Conservation (phyloP, 352 stramenopile species). For the Phytopythium cucurbitacearum region DNA sequence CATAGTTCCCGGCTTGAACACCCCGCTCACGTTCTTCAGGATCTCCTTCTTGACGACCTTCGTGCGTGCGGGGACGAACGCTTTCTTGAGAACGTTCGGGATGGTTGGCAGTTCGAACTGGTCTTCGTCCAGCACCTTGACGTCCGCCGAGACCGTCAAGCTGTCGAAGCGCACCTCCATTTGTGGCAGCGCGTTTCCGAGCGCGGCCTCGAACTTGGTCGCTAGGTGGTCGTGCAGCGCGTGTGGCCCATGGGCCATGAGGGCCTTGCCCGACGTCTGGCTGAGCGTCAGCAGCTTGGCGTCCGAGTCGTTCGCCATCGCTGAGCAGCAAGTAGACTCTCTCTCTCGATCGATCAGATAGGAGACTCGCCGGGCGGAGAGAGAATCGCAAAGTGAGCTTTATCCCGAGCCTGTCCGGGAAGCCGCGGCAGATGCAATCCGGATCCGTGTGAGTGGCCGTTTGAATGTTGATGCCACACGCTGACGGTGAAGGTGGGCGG, state of each 20-base stretch:
- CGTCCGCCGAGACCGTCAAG: constrained; percentile 2
- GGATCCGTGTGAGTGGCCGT: too few species aligned
- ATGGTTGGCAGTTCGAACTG: constrained; percentile 20
- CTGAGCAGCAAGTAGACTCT: too few species aligned
- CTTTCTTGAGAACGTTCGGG: constrained; percentile 13
- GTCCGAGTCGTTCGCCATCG: too few species aligned
- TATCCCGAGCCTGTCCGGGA: too few species aligned
- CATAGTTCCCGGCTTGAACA: constrained; percentile 20
- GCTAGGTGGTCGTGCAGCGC: constrained; percentile 1
- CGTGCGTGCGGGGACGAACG: constrained; percentile 12
- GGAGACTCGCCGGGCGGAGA: too few species aligned
- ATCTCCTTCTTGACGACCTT: constrained; percentile 17
- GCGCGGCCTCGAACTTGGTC: constrained; percentile 7
- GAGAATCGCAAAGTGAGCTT: too few species aligned
- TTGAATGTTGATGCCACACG: too few species aligned
- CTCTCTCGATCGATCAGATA: too few species aligned
- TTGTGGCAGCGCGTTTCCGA: constrained; percentile 22
- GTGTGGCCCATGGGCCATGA: constrained; percentile 2
- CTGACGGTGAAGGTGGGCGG: too few species aligned
- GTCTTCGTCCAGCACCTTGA: constrained; percentile 9
- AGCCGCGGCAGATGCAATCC: too few species aligned
- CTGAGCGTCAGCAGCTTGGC: too few species aligned
- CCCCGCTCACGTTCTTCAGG: constrained; percentile 10
- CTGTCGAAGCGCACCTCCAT: constrained; percentile 26
- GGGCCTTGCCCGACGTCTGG: not conserved